phyloP scores from a whole-genome alignment of 2,329 filamentous ascomycete species.

The Biscogniauxia marginata region DNA sequence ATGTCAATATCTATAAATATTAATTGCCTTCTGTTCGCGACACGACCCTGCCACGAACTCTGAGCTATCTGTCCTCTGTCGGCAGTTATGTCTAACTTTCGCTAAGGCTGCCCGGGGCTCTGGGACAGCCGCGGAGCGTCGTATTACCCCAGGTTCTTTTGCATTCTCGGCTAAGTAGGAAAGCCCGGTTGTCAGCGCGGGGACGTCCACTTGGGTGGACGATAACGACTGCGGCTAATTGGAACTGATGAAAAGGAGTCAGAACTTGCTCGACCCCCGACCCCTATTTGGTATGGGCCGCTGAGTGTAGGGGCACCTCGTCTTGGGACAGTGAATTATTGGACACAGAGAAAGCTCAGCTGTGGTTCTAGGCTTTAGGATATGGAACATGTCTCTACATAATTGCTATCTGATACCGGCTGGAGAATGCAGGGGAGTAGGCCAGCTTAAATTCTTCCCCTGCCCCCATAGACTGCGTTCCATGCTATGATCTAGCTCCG shows the following conservation, averaged over 20 bases:
- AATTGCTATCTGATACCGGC: neutral
- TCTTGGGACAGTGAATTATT: neutral
- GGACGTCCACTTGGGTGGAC: conserved; percentile 3
- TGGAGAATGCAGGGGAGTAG: neutral
- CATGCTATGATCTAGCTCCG: neutral
- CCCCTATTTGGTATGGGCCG: conserved; percentile 1
- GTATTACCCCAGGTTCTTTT: conserved; percentile 15
- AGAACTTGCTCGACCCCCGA: neutral
- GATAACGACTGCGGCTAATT: conserved; percentile 18
- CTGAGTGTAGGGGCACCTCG: neutral
- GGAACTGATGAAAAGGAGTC: conserved; percentile 7
- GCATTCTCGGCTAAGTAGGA: conserved; percentile 21
- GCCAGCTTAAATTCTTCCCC: neutral
- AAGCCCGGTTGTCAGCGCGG: neutral
- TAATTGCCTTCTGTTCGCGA: neutral
- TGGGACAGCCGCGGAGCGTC: neutral
- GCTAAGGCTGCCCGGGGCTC: neutral
- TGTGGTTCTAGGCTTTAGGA: neutral
- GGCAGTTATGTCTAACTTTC: neutral
- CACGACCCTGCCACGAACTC: neutral
- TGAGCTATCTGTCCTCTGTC: neutral
- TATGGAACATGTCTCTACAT: neutral
- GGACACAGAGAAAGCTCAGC: neutral
- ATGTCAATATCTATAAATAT: neutral
- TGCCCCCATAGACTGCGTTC: neutral